Percentiles rank a stretch among this genome's conserved stretches.
These are phyloP conservation scores for Tardiomyces blankii DNA, from an alignment of 1,139 yeast genomes.

Conservation along the genomic window DNA sequence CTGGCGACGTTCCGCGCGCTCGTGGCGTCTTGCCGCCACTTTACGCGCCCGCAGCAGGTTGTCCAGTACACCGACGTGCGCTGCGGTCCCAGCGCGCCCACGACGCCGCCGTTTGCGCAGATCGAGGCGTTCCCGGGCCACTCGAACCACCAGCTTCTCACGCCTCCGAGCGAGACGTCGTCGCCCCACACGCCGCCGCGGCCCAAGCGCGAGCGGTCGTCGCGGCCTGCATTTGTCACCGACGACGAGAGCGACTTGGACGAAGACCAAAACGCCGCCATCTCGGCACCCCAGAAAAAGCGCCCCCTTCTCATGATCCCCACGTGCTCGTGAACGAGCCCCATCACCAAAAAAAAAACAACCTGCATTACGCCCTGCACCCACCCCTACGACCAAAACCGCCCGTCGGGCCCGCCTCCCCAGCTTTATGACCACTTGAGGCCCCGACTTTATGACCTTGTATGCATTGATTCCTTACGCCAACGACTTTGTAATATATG, in stretches of 20 bases:
- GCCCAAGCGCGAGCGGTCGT: neutral
- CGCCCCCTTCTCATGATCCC: neutral
- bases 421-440: too few relatives aligned
- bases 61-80: neutral
- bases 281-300: neutral
- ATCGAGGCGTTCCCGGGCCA: neutral
- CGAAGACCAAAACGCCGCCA: neutral
- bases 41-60: constrained; percentile 4
- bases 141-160: neutral
- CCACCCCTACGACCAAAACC: too few relatives aligned
- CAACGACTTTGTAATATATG: too few relatives aligned
- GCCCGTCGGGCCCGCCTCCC: too few relatives aligned
- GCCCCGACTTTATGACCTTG: too few relatives aligned
- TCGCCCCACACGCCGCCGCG: neutral
- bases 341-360: neutral
- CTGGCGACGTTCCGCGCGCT: constrained; percentile 32
- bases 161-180: neutral
- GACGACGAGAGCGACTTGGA: neutral
- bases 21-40: constrained; percentile 14
- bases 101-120: neutral
- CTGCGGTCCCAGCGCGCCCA: neutral
- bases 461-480: too few relatives aligned
- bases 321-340: neutral
- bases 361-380: too few relatives aligned
- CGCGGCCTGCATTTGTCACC: neutral